Conservation (phyloP, 2,329 filamentous ascomycete genomes). For the Cyclaneusma minus region DNA sequence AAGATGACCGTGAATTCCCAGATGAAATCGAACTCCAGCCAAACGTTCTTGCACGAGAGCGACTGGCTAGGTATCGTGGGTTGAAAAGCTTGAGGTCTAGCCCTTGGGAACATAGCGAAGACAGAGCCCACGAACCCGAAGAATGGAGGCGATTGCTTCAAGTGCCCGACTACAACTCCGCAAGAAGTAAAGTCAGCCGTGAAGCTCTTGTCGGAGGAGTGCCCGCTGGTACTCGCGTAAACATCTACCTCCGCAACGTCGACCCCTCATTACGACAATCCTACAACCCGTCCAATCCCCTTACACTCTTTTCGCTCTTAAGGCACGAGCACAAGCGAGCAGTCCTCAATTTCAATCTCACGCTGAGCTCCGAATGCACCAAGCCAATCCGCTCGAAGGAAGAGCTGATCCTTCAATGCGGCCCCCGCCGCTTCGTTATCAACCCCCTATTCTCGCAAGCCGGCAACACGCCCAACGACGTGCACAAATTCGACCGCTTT, state of each 20-base stretch:
- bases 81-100: slow-evolving; percentile 83
- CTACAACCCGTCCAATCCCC: slow-evolving; percentile 39
- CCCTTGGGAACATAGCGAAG: slow-evolving; percentile 78
- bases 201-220: slow-evolving; percentile 87
- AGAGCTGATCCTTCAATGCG: slow-evolving; percentile 81
- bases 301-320: slow-evolving; percentile 73
- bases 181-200: slow-evolving; percentile 58
- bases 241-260: slow-evolving; percentile 54
- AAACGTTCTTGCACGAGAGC: slow-evolving; percentile 69
- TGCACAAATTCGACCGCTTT: slow-evolving; percentile 91
- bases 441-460: slow-evolving; percentile 80
- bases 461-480: slow-evolving; percentile 88
- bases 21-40: slow-evolving; percentile 94
- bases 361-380: slow-evolving; percentile 61
- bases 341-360: slow-evolving; percentile 78
- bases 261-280: slow-evolving; percentile 35
- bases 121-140: slow-evolving; percentile 72
- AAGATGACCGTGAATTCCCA: slow-evolving; percentile 89
- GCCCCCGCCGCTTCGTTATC: slow-evolving; percentile 71
- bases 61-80: slow-evolving; percentile 74
- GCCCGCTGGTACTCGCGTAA: slow-evolving; percentile 65
- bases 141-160: slow-evolving; percentile 79
- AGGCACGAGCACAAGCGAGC: slow-evolving; percentile 92
- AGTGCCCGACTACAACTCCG: slow-evolving; percentile 77
- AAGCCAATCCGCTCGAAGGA: slow-evolving; percentile 80